Evolutionary conservation across 164 flowering plant species (phyloP).

Genomic region (Umbilicus rupestris): DNA sequence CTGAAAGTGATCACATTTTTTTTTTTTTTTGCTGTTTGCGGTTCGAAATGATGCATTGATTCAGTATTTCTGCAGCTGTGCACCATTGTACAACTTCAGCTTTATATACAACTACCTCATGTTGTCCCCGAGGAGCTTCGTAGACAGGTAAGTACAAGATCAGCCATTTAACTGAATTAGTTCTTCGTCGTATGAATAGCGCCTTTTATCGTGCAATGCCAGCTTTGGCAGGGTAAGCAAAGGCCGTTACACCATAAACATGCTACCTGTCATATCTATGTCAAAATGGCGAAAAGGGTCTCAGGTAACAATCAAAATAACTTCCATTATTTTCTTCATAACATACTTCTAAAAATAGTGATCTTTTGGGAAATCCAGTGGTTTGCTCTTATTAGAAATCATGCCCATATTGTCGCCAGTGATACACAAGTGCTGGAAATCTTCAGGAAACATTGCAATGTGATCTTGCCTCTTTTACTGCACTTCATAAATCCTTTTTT

Average conservation of each 20-base stretch:
- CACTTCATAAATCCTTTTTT: no score
- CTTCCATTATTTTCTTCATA: not conserved
- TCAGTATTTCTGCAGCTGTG: slow-evolving; percentile 52
- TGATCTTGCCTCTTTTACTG: slow-evolving; percentile 15
- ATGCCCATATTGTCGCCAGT: slow-evolving; percentile 60
- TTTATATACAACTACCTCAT: slow-evolving; percentile 66
- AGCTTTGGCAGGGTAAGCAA: slow-evolving; percentile 62
- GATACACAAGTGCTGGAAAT: slow-evolving; percentile 55
- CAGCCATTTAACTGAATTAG: not conserved
- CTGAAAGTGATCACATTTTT: not conserved
- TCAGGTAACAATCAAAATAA: slow-evolving; percentile 41
- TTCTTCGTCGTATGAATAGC: not conserved
- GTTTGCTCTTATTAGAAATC: slow-evolving; percentile 57
- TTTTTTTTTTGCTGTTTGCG: not conserved
- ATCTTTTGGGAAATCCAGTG: slow-evolving; percentile 45
- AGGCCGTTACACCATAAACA: slow-evolving; percentile 62
- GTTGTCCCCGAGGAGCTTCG: slow-evolving; percentile 77
- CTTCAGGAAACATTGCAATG: slow-evolving; percentile 76
- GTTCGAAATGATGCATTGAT: not conserved
- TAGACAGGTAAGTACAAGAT: slow-evolving; percentile 62
- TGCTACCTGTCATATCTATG: slow-evolving; percentile 69
- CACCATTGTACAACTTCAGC: slow-evolving; percentile 86
- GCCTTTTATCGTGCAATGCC: slow-evolving; percentile 10
- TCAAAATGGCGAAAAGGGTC: slow-evolving; percentile 92
- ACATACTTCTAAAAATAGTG: not conserved